Conservation (phyloP, 2,329 filamentous ascomycete species). For the Colletotrichum navitas region DNA sequence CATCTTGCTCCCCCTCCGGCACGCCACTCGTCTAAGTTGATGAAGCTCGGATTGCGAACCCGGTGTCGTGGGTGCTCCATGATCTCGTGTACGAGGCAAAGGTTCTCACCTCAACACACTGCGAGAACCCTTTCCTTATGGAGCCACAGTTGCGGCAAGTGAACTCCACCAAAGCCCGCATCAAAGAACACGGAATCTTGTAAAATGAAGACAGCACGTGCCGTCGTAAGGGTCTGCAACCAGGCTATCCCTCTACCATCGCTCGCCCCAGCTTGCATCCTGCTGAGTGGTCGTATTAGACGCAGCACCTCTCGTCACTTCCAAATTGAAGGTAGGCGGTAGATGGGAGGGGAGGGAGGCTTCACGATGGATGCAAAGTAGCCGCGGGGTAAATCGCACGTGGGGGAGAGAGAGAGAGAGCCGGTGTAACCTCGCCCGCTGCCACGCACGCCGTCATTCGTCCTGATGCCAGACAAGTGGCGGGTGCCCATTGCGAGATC, state of each 20-base stretch:
- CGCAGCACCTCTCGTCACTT: conserved; percentile 18
- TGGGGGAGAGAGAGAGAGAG: neutral
- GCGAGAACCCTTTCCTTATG: neutral
- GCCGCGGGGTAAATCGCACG: conserved; percentile 29
- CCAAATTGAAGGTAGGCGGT: neutral
- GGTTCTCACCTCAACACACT: conserved; percentile 5
- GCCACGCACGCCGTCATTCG: conserved; percentile 22
- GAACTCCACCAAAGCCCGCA: conserved; percentile 14
- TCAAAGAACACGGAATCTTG: neutral
- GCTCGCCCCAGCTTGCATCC: too few relatives aligned
- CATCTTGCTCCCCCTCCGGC: conserved; percentile 14
- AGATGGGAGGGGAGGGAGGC: neutral
- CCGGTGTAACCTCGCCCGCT: conserved; percentile 8
- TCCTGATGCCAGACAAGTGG: neutral
- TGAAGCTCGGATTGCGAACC: conserved; percentile 12
- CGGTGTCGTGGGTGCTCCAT: conserved; percentile 27
- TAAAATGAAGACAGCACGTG: neutral
- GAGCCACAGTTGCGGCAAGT: conserved; percentile 2
- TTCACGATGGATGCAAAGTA: conserved; percentile 2
- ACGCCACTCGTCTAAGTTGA: neutral
- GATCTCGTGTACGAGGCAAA: conserved; percentile 7
- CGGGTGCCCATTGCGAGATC: neutral
- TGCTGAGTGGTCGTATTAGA: too few relatives aligned
- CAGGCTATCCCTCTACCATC: neutral
- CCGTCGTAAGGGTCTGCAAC: neutral